These are phyloP conservation scores for Dothidotthia symphoricarpi DNA, from an alignment of 2,329 filamentous ascomycete species.

Conservation along the genomic window DNA sequence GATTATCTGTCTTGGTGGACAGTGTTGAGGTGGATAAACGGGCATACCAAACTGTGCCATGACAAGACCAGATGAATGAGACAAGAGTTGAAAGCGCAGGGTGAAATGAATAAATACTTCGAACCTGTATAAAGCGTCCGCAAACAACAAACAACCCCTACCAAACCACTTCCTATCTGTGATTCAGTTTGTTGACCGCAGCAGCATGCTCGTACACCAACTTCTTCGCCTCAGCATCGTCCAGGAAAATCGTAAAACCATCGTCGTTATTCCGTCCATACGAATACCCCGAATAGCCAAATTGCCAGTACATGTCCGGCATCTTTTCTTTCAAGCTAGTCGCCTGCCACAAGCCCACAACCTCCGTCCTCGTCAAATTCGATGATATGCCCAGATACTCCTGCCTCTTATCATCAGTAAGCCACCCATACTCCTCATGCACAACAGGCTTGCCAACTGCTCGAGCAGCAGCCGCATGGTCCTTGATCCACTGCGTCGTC, in stretches of 20 bases:
- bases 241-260: slow-evolving; percentile 58
- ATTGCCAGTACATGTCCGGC: slow-evolving; percentile 59
- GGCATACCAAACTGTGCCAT: no score
- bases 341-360: slow-evolving; percentile 52
- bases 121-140: no score
- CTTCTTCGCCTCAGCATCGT: slow-evolving; percentile 31
- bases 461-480: slow-evolving; percentile 50
- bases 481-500: slow-evolving; percentile 56
- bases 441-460: slow-evolving; percentile 53
- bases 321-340: slow-evolving; percentile 51
- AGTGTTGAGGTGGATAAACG: no score
- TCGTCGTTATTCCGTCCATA: slow-evolving; percentile 57
- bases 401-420: slow-evolving; percentile 51
- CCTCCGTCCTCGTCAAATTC: slow-evolving; percentile 48
- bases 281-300: slow-evolving; percentile 52
- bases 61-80: no score
- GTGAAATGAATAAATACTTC: no score
- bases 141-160: no score
- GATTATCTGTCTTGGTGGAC: no score
- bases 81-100: no score
- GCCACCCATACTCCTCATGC: slow-evolving; percentile 57
- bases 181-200: slow-evolving; percentile 22
- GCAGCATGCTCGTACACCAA: slow-evolving; percentile 24
- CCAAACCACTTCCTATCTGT: neutral
- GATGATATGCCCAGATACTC: slow-evolving; percentile 47